Percentiles rank a stretch among this genome's conserved stretches.
Conservation (phyloP, 2,329 filamentous ascomycete genomes). For the Venturia pyrina region DNA sequence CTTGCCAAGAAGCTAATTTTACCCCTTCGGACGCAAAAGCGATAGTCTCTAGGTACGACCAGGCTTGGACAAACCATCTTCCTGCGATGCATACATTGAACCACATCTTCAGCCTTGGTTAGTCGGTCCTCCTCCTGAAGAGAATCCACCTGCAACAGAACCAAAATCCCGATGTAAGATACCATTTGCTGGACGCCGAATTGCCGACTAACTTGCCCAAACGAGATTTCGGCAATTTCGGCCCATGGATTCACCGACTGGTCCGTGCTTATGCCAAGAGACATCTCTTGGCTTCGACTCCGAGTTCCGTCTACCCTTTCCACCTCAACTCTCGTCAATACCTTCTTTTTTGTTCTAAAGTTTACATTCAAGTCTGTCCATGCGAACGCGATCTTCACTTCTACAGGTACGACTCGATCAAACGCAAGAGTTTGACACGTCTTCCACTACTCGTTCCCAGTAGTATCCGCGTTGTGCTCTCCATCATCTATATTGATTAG, state of each 20-base stretch:
- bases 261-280: background rate
- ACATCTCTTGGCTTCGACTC: background rate
- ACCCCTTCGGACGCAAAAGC: no score
- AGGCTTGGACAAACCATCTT: no score
- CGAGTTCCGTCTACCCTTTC: background rate
- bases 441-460: background rate
- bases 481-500: constrained; percentile 1
- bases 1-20: no score
- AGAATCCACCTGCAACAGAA: no score
- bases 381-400: background rate
- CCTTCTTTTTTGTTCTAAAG: background rate
- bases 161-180: background rate
- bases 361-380: background rate
- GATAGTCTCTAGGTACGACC: no score
- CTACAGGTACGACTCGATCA: no score
- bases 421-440: background rate
- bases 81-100: background rate
- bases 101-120: background rate
- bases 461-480: background rate
- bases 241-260: background rate
- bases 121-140: no score
- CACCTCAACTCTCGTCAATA: background rate
- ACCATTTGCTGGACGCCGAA: background rate
- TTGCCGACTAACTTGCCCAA: background rate
- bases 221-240: background rate